Percentiles rank a stretch among this genome's conserved stretches.
These are phyloP conservation scores for Endoconidiophora laricicola DNA, from an alignment of 2,329 filamentous ascomycete genomes.

Conservation along the genomic window DNA sequence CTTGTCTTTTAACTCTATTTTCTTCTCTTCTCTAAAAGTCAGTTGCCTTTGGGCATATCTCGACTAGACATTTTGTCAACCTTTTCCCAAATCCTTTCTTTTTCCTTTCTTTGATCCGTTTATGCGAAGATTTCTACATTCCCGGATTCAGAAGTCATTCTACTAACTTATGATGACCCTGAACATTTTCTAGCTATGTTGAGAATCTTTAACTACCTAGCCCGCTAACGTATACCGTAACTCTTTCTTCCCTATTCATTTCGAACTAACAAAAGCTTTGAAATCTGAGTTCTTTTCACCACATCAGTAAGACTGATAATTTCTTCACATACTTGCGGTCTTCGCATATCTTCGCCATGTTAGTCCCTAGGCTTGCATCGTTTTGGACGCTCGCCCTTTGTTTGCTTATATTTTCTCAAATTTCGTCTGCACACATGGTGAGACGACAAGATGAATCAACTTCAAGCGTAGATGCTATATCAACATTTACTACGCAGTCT, in stretches of 20 bases:
- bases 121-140: not conserved
- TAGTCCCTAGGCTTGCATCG: slow-evolving; percentile 1
- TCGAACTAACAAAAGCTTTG: no score
- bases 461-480: not conserved
- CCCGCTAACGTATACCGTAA: no score
- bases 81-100: not conserved
- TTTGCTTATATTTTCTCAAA: slow-evolving; percentile 23
- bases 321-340: no score
- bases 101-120: not conserved
- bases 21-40: not conserved
- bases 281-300: no score
- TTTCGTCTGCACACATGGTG: slow-evolving; percentile 21
- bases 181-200: not conserved
- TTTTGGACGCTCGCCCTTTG: slow-evolving; percentile 20
- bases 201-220: not conserved
- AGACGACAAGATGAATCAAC: slow-evolving; percentile 20
- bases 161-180: not conserved
- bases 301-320: no score
- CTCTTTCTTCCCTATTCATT: no score
- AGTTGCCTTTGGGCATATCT: no score
- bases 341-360: slow-evolving; percentile 3
- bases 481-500: no score
- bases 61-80: no score
- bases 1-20: not conserved
- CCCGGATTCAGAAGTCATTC: no score